Conservation (phyloP, 148 eudicot species). For the Oxyria digyna region DNA sequence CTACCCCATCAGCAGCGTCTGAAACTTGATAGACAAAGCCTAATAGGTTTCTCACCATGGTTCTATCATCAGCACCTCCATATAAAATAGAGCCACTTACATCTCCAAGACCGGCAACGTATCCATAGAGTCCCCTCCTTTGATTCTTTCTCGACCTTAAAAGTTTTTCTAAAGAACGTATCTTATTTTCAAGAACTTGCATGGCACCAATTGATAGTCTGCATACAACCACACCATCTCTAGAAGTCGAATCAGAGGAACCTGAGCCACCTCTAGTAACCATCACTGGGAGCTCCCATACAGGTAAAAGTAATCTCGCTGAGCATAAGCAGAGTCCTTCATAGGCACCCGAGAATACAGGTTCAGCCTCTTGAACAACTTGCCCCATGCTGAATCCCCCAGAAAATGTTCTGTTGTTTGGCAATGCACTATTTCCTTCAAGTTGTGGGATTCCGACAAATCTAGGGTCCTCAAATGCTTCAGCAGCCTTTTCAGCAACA, state of each 20-base stretch:
- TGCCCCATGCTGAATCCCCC: constrained; percentile 99
- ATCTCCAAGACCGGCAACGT: constrained; percentile 89
- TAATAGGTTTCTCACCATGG: constrained; percentile 59
- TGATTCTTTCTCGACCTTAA: constrained; percentile 74
- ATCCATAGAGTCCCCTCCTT: constrained; percentile 90
- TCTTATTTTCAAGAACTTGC: constrained; percentile 83
- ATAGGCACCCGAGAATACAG: constrained; percentile 90
- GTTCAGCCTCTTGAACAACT: constrained; percentile 97
- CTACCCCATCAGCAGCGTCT: constrained; percentile 45
- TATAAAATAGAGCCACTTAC: constrained; percentile 80
- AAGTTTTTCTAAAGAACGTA: constrained; percentile 81
- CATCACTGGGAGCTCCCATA: constrained; percentile 92
- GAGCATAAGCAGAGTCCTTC: constrained; percentile 95
- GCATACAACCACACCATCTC: constrained; percentile 47
- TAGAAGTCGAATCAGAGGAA: constrained; percentile 35
- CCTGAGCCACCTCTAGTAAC: constrained; percentile 34
- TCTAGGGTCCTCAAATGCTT: constrained; percentile 94
- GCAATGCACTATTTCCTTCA: constrained; percentile 76
- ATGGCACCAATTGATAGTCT: constrained; percentile 66
- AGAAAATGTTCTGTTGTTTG: constrained; percentile 65
- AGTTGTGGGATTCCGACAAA: constrained; percentile 92
- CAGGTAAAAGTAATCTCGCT: constrained; percentile 80
- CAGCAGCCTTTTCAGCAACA: constrained; percentile 92
- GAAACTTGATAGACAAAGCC: constrained; percentile 52
- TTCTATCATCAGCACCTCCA: constrained; percentile 61